phyloP scores from a whole-genome alignment of 116 monocot genomes.

The Zostera marina region DNA sequence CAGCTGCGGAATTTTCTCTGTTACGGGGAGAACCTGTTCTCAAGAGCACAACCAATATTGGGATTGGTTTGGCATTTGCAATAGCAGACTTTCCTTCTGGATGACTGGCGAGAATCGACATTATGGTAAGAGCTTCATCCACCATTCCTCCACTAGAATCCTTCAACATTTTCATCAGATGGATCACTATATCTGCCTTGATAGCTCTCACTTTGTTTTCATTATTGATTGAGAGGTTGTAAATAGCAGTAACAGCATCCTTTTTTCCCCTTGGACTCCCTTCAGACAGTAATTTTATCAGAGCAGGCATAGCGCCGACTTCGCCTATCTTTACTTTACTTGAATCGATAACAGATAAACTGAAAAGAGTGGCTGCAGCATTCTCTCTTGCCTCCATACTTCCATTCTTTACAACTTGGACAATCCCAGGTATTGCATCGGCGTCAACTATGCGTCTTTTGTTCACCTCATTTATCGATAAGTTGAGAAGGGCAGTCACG shows the following conservation, averaged over 20 bases:
- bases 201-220: slow-evolving; percentile 67
- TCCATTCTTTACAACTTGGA: slow-evolving; percentile 52
- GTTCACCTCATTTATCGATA: slow-evolving; percentile 81
- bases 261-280: slow-evolving; percentile 87
- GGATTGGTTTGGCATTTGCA: slow-evolving; percentile 18
- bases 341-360: slow-evolving; percentile 51
- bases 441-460: slow-evolving; percentile 47
- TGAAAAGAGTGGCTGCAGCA: slow-evolving; percentile 90
- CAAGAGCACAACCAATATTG: slow-evolving; percentile 35
- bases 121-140: slow-evolving; percentile 66
- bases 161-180: slow-evolving; percentile 40
- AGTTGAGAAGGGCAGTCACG: slow-evolving; percentile 78
- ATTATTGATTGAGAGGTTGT: slow-evolving; percentile 53
- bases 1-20: slow-evolving; percentile 54
- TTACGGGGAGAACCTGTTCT: slow-evolving; percentile 40
- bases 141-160: slow-evolving; percentile 68
- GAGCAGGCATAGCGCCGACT: slow-evolving; percentile 71
- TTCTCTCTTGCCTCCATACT: slow-evolving; percentile 93
- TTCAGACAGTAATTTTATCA: slow-evolving; percentile 52
- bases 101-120: slow-evolving; percentile 43
- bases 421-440: slow-evolving; percentile 58
- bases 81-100: slow-evolving; percentile 41
- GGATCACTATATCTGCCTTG: slow-evolving; percentile 45
- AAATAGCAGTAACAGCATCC: slow-evolving; percentile 75
- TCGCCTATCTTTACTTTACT: slow-evolving; percentile 61